Evolutionary conservation across 352 stramenopile species (phyloP).

Genomic region (Phytopythium mirpurense): DNA sequence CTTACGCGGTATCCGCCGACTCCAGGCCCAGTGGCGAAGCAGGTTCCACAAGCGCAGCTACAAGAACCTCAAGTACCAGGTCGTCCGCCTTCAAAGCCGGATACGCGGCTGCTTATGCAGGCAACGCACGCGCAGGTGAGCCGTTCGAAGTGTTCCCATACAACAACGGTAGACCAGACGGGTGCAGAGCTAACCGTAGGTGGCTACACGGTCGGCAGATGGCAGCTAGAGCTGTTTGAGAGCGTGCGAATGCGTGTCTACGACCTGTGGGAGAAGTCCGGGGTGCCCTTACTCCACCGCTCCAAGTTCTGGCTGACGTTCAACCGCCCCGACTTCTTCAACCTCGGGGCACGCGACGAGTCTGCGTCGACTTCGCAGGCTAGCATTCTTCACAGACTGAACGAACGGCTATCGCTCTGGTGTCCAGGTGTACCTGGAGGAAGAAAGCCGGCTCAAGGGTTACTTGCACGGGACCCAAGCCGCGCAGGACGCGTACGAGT

Average conservation of each 20-base stretch:
- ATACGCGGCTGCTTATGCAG: slow-evolving; percentile 56
- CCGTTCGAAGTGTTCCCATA: neutral
- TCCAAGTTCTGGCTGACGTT: slow-evolving; percentile 85
- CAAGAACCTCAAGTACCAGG: slow-evolving; percentile 51
- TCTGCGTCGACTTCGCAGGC: no score
- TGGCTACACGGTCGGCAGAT: slow-evolving; percentile 22
- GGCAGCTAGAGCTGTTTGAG: slow-evolving; percentile 57
- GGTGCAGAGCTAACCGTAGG: neutral
- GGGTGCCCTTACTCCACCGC: slow-evolving; percentile 61
- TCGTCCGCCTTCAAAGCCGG: slow-evolving; percentile 61
- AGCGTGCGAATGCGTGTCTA: slow-evolving; percentile 54
- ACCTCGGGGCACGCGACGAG: slow-evolving; percentile 46
- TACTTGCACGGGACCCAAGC: slow-evolving; percentile 29
- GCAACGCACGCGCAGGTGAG: slow-evolving; percentile 46
- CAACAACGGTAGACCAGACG: neutral
- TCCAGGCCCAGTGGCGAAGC: slow-evolving; percentile 64
- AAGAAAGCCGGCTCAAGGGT: slow-evolving; percentile 42
- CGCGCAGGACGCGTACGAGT: slow-evolving; percentile 35
- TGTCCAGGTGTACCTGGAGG: slow-evolving; percentile 55
- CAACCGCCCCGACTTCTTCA: slow-evolving; percentile 68
- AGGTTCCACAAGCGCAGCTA: slow-evolving; percentile 61
- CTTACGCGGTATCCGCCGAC: slow-evolving; percentile 37
- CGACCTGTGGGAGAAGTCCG: slow-evolving; percentile 56
- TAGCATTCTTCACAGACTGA: no score
- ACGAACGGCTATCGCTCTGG: no score